A percentile compares a stretch with the other conserved stretches of the same genome.
Evolutionary conservation across 2,329 filamentous ascomycete genomes (phyloP).

Genomic region (Epichloe sp.): DNA sequence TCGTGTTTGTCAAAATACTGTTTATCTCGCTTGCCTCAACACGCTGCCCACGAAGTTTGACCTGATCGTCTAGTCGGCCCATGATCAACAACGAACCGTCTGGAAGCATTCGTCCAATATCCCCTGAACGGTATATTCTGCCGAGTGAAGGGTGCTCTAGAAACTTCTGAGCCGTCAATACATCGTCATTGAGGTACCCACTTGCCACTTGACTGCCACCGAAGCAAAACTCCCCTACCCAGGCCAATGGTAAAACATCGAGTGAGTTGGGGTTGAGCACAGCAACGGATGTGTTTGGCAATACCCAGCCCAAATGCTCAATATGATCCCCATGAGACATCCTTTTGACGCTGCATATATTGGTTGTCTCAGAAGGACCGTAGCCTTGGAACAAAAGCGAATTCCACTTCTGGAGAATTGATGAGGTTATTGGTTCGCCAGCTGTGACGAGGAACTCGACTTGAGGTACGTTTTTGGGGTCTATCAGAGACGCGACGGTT

Average conservation of each 20-base stretch:
- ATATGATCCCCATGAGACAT: conserved; percentile 46
- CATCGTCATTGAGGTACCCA: conserved; percentile 57
- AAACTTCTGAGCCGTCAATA: conserved; percentile 53
- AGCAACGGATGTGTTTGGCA: conserved; percentile 65
- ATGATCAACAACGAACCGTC: conserved; percentile 64
- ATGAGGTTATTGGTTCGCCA: conserved; percentile 65
- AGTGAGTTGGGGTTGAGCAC: conserved; percentile 38
- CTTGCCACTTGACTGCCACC: conserved; percentile 69
- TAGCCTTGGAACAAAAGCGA: conserved; percentile 66
- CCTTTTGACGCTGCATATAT: conserved; percentile 66
- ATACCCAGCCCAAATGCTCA: conserved; percentile 62
- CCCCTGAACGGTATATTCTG: conserved; percentile 68
- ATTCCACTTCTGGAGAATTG: conserved; percentile 58
- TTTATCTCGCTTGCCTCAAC: conserved; percentile 71
- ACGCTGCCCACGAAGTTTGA: conserved; percentile 69
- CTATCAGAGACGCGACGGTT: conserved; percentile 66
- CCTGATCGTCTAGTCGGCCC: conserved; percentile 64
- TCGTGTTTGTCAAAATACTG: conserved; percentile 40
- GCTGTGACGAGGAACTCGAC: conserved; percentile 70
- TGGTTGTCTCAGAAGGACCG: conserved; percentile 75
- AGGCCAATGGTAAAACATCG: conserved; percentile 51
- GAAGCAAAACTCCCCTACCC: conserved; percentile 79
- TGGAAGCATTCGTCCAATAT: conserved; percentile 64
- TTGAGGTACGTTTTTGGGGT: conserved; percentile 54
- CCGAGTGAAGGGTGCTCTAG: conserved; percentile 56